A percentile compares a stretch with the other conserved stretches of the same genome.
Evolutionary conservation across 805 yeast genomes (phyloP).

Genomic region (Sungouiella thailandica): DNA sequence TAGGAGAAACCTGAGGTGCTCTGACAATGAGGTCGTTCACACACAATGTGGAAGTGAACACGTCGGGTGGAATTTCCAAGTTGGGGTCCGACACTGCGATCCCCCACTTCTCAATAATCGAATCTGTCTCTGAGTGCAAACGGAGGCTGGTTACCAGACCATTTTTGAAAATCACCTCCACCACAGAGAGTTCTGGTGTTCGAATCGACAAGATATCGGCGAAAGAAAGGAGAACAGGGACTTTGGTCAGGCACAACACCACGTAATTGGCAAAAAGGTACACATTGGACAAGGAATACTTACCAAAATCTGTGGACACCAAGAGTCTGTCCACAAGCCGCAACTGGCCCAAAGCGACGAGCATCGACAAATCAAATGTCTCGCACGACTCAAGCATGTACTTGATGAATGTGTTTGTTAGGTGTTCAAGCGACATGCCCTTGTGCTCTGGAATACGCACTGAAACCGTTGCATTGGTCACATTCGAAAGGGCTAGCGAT

Average conservation of each 20-base stretch:
- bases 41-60: slow-evolving; percentile 30
- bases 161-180: slow-evolving; percentile 14
- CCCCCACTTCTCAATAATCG: slow-evolving; percentile 42
- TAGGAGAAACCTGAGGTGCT: neutral
- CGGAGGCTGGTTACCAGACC: slow-evolving; percentile 11
- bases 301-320: slow-evolving; percentile 16
- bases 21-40: slow-evolving; percentile 5
- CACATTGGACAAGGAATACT: slow-evolving; percentile 12
- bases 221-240: slow-evolving; percentile 11
- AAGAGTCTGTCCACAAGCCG: slow-evolving; percentile 31
- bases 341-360: slow-evolving; percentile 30
- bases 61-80: slow-evolving; percentile 29
- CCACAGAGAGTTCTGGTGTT: slow-evolving; percentile 21
- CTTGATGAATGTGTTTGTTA: slow-evolving; percentile 26
- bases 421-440: slow-evolving; percentile 19
- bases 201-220: slow-evolving; percentile 8
- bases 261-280: slow-evolving; percentile 33
- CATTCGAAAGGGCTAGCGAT: neutral
- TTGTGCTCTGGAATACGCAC: slow-evolving; percentile 15
- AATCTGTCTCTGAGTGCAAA: slow-evolving; percentile 23
- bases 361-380: slow-evolving; percentile 18
- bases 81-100: slow-evolving; percentile 33
- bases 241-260: slow-evolving; percentile 18
- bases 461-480: slow-evolving; percentile 8
- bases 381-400: slow-evolving; percentile 22